Percentiles rank a stretch among this genome's conserved stretches.
Evolutionary conservation across 805 yeast genomes (phyloP).

Genomic region (Lipomyces anomalus): DNA sequence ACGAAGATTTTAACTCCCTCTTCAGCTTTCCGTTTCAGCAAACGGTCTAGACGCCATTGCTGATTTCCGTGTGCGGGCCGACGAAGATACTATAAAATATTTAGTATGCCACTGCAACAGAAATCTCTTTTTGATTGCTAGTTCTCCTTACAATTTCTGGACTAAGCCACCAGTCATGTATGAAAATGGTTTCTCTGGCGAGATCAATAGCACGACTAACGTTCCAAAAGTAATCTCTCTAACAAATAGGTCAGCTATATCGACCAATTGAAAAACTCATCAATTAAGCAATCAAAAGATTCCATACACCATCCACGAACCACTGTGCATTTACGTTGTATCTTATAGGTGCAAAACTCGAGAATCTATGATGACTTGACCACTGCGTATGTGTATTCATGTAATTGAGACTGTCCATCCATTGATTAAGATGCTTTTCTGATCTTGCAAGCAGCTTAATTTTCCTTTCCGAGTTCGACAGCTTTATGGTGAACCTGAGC

Average conservation of each 20-base stretch:
- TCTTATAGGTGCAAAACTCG: slow-evolving; percentile 89
- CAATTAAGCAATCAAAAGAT: not conserved
- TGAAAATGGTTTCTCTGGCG: slow-evolving; percentile 89
- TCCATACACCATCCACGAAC: slow-evolving; percentile 73
- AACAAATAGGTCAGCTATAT: not conserved
- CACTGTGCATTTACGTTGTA: slow-evolving; percentile 84
- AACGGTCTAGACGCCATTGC: slow-evolving; percentile 83
- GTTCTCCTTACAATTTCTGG: no score
- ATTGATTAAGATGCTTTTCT: slow-evolving; percentile 54
- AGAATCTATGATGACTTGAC: slow-evolving; percentile 71
- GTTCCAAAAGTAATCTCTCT: slow-evolving; percentile 93
- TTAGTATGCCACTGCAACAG: no score
- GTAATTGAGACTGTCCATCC: slow-evolving; percentile 67
- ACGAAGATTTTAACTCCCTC: slow-evolving; percentile 93
- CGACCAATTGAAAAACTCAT: not conserved
- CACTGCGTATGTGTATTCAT: slow-evolving; percentile 69
- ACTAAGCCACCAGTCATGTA: slow-evolving; percentile 98
- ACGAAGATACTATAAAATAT: slow-evolving; percentile 78
- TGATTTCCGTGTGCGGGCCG: slow-evolving; percentile 95
- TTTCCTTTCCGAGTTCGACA: slow-evolving; percentile 75
- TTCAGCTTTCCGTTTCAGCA: slow-evolving; percentile 82
- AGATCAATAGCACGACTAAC: slow-evolving; percentile 83
- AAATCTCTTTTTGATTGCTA: no score
- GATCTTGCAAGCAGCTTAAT: slow-evolving; percentile 66
- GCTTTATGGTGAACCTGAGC: slow-evolving; percentile 27